Conservation (phyloP, 225 moss, liverwort and hornwort species). For the Polytrichum commune region DNA sequence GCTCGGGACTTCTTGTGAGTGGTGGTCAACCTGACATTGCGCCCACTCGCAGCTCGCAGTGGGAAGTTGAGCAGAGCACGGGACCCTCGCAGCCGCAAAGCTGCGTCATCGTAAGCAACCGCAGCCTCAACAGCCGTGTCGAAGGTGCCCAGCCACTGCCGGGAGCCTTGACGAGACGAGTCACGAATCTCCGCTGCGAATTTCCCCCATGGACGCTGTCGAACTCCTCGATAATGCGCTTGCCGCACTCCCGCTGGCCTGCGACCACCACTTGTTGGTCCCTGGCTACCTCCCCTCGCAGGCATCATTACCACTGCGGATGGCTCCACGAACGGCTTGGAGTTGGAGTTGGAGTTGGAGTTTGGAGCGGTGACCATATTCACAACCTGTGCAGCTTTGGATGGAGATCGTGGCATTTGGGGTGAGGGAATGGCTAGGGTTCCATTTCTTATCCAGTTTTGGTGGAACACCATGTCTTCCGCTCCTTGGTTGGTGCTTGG, state of each 20-base stretch:
- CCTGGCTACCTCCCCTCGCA: constrained; percentile 5
- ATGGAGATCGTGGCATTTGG: background rate
- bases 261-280: constrained; percentile 22
- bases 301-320: background rate
- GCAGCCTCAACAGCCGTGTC: constrained; percentile 56
- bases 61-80: constrained; percentile 61
- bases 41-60: constrained; percentile 45
- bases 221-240: constrained; percentile 42
- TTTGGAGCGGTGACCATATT: no score
- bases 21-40: constrained; percentile 39
- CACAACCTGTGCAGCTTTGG: no score
- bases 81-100: constrained; percentile 49
- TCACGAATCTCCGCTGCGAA: constrained; percentile 55
- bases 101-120: constrained; percentile 52
- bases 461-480: constrained; percentile 21
- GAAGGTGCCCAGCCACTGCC: constrained; percentile 49
- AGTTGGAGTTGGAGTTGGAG: no score
- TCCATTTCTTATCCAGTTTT: background rate
- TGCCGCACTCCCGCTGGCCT: constrained; percentile 21
- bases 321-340: background rate
- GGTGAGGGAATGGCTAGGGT: constrained; percentile 3
- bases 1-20: background rate
- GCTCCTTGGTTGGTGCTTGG: constrained; percentile 19
- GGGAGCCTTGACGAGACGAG: constrained; percentile 42
- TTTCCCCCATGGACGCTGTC: constrained; percentile 54